Conservation (phyloP, 1,284 basidiomycete species). For the Pyrrhoderma lamaoense region DNA sequence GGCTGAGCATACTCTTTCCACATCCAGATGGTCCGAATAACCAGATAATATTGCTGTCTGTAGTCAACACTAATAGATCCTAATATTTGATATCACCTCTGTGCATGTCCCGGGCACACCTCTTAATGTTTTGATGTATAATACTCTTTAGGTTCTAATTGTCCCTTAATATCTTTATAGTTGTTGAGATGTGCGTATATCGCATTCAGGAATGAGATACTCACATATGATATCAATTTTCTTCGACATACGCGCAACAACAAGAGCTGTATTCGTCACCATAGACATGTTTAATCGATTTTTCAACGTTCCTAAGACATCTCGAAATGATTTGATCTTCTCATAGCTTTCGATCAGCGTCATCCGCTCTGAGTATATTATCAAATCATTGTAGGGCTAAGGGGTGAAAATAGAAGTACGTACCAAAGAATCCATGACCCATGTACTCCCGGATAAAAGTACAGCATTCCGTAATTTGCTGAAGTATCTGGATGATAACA, state of each 20-base stretch:
- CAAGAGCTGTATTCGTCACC: neutral
- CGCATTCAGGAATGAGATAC: neutral
- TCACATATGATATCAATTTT: neutral
- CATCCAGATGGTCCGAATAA: neutral
- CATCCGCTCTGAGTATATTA: constrained; percentile 1
- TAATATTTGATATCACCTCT: neutral
- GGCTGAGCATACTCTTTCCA: neutral
- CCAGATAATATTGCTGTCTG: neutral
- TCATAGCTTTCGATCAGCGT: neutral
- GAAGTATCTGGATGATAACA: neutral
- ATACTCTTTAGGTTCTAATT: neutral
- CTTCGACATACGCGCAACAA: neutral
- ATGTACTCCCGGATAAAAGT: neutral
- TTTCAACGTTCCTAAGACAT: neutral
- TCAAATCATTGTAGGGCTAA: neutral
- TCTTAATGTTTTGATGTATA: neutral
- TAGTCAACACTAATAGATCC: neutral
- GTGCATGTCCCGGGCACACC: neutral
- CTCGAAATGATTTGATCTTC: neutral
- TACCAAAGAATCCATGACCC: neutral
- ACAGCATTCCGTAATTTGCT: constrained; percentile 3
- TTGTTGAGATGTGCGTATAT: too few relatives aligned
- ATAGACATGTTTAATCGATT: neutral
- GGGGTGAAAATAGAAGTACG: neutral
- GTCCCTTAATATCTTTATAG: neutral